phyloP scores from a whole-genome alignment of 2,329 filamentous ascomycete species.

The Rutstroemia sp. region DNA sequence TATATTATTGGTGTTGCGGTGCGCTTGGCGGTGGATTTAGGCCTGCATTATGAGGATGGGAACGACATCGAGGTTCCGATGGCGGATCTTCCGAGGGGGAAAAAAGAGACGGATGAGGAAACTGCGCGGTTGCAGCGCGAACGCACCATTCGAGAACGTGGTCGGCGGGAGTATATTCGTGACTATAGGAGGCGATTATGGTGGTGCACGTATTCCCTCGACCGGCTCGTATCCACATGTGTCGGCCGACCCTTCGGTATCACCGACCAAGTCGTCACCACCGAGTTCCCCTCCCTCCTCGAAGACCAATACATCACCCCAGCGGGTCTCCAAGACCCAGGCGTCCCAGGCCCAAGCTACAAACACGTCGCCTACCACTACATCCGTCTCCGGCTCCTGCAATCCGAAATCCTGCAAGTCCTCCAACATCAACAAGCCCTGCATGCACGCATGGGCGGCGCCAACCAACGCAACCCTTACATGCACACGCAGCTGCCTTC shows the following conservation, averaged over 20 bases:
- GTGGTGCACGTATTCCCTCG: constrained; percentile 96
- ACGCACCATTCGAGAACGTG: constrained; percentile 42
- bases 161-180: constrained; percentile 72
- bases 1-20: constrained; percentile 95
- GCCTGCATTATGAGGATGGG: constrained; percentile 87
- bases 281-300: constrained; percentile 81
- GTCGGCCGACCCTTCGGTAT: constrained; percentile 91
- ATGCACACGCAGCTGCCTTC: constrained; percentile 76
- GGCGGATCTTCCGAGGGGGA: constrained; percentile 35
- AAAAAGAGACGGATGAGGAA: constrained; percentile 28
- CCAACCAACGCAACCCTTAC: constrained; percentile 59
- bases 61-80: constrained; percentile 54
- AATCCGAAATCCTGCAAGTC: constrained; percentile 93
- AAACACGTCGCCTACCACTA: constrained; percentile 91
- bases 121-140: constrained; percentile 29
- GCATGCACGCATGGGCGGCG: constrained; percentile 58
- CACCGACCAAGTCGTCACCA: constrained; percentile 93
- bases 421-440: constrained; percentile 87
- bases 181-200: constrained; percentile 82
- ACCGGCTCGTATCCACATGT: constrained; percentile 89
- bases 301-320: constrained; percentile 86
- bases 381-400: constrained; percentile 77
- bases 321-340: constrained; percentile 60
- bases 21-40: constrained; percentile 82
- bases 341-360: constrained; percentile 65